Conservation (phyloP, 768 basidiomycete species). For the Leucosporidium creatinivorum region DNA sequence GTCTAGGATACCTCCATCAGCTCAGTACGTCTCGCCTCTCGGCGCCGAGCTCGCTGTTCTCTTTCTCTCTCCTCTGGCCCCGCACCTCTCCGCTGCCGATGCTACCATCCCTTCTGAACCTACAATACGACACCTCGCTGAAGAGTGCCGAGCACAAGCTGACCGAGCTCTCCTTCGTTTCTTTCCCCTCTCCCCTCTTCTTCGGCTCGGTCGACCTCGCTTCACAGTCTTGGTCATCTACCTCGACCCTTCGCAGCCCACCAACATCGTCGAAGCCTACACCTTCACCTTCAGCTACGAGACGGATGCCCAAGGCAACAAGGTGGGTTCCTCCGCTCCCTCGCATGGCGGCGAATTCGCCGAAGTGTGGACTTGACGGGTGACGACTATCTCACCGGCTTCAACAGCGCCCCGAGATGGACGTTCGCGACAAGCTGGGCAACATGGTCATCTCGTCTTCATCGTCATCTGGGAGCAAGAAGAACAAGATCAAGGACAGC, state of each 20-base stretch:
- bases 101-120: too few relatives aligned
- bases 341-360: not conserved
- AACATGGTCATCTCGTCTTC: slow-evolving; percentile 12
- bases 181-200: not conserved
- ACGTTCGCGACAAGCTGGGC: slow-evolving; percentile 27
- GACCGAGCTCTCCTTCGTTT: not conserved
- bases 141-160: too few relatives aligned
- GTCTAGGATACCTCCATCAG: slow-evolving; percentile 73
- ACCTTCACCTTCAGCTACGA: slow-evolving; percentile 35
- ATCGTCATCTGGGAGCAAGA: too few relatives aligned
- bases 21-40: slow-evolving; percentile 51
- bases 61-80: not conserved
- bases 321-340: slow-evolving; percentile 1
- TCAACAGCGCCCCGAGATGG: slow-evolving; percentile 28
- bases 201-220: not conserved
- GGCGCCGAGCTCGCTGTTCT: too few relatives aligned
- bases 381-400: too few relatives aligned
- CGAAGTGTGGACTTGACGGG: too few relatives aligned
- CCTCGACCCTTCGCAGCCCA: slow-evolving; percentile 68
- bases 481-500: slow-evolving; percentile 5
- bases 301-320: slow-evolving; percentile 21
- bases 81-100: too few relatives aligned
- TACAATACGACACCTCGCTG: too few relatives aligned
- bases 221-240: slow-evolving; percentile 25
- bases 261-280: slow-evolving; percentile 52